Evolutionary conservation across 2,329 filamentous ascomycete species (phyloP).

Genomic region (Juglanconis sp.): DNA sequence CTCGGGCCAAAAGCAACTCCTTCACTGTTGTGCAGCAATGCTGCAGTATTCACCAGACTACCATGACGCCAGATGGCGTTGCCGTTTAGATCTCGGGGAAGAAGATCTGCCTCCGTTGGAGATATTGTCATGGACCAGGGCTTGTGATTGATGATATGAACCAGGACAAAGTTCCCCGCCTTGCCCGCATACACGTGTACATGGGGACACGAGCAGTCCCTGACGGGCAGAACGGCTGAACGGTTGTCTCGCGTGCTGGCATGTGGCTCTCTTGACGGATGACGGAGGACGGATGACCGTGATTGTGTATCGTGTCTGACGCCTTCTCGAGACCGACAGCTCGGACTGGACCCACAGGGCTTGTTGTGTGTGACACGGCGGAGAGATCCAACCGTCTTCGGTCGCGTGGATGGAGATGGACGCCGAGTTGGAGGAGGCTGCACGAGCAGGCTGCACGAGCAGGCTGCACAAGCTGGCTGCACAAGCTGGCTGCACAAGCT

Average conservation of each 20-base stretch:
- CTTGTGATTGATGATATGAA: background rate
- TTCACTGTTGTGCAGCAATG: background rate
- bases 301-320: background rate
- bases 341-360: background rate
- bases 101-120: background rate
- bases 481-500: too few relatives aligned
- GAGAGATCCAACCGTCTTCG: background rate
- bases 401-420: background rate
- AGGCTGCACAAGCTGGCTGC: too few relatives aligned
- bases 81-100: background rate
- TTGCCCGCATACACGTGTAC: background rate
- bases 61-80: background rate
- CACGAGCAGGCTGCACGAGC: too few relatives aligned
- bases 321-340: background rate
- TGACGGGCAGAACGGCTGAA: background rate
- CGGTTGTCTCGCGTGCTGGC: background rate
- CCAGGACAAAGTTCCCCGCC: background rate
- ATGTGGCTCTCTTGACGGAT: background rate
- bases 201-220: background rate
- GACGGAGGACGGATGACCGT: background rate
- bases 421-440: too few relatives aligned
- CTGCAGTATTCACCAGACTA: background rate
- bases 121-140: background rate
- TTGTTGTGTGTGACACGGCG: background rate
- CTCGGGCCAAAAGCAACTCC: background rate